phyloP scores from a whole-genome alignment of 2,329 filamentous ascomycete genomes.

The Diaporthe nobilis region DNA sequence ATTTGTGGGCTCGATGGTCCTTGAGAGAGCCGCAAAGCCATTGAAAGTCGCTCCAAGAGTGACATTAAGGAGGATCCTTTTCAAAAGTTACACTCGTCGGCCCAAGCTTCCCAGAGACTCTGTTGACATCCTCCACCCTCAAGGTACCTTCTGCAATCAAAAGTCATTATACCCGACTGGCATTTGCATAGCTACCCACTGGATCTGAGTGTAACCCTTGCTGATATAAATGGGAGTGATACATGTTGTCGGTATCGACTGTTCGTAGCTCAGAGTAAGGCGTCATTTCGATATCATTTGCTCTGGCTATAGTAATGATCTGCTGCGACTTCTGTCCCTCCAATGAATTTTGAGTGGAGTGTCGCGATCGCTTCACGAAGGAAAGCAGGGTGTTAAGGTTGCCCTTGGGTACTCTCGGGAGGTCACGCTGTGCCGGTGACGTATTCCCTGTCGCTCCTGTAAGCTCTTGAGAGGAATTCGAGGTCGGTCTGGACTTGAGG shows the following conservation, averaged over 20 bases:
- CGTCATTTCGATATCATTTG: neutral
- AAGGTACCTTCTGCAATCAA: neutral
- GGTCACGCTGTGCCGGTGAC: neutral
- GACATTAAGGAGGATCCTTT: too few species aligned
- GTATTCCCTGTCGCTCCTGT: neutral
- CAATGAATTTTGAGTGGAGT: neutral
- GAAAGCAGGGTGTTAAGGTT: neutral
- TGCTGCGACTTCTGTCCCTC: neutral
- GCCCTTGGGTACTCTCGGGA: neutral
- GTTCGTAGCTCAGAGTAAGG: slow-evolving; percentile 6
- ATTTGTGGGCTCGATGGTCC: too few species aligned
- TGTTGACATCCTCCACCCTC: neutral
- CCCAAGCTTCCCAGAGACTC: neutral
- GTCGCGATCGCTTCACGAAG: neutral
- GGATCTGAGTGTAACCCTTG: neutral
- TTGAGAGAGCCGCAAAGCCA: too few species aligned
- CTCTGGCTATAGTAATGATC: neutral
- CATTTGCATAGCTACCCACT: neutral
- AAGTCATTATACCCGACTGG: neutral
- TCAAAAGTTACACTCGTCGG: too few species aligned
- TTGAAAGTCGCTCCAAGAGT: too few species aligned
- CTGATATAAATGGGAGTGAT: slow-evolving; percentile 10
- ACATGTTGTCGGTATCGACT: neutral
- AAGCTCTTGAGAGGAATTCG: neutral
- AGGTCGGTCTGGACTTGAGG: neutral